Evolutionary conservation across 2,329 filamentous ascomycete species (phyloP).

Genomic region (Alternaria atra): DNA sequence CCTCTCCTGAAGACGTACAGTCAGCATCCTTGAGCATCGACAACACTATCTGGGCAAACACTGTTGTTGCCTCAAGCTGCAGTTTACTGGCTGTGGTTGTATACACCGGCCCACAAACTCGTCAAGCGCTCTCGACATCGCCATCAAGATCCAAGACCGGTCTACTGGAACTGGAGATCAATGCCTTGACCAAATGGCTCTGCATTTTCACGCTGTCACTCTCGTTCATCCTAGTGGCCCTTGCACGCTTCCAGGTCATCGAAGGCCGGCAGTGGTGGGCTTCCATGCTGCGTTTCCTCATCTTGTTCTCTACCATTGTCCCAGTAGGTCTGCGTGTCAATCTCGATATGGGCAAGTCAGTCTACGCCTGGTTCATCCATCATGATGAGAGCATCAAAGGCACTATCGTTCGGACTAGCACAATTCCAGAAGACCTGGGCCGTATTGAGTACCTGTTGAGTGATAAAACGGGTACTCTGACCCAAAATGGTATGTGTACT

Average conservation of each 20-base stretch:
- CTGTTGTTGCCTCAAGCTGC: conserved; percentile 91
- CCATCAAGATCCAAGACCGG: conserved; percentile 93
- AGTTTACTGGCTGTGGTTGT: conserved; percentile 88
- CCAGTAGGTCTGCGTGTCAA: conserved; percentile 97
- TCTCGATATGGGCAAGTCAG: conserved; percentile 94
- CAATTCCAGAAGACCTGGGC: conserved; percentile 94
- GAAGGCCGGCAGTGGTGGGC: conserved; percentile 84
- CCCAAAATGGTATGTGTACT: conserved; percentile 76
- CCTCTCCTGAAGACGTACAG: conserved; percentile 46
- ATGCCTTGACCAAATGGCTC: conserved; percentile 94
- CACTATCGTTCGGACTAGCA: conserved; percentile 93
- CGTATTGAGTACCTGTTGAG: conserved; percentile 95
- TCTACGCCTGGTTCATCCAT: conserved; percentile 96
- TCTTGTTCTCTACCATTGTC: conserved; percentile 98
- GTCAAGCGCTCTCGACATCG: conserved; percentile 91
- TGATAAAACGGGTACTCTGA: conserved; percentile 98
- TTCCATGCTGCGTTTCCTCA: conserved; percentile 96
- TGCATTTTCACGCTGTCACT: conserved; percentile 87
- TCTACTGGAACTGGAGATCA: conserved; percentile 93
- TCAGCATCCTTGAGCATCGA: conserved; percentile 87
- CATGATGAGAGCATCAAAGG: conserved; percentile 87
- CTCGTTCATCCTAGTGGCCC: conserved; percentile 85
- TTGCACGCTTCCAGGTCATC: conserved; percentile 79
- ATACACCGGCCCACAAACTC: conserved; percentile 93
- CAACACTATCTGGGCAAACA: conserved; percentile 99